Conservation (phyloP, 129 eudicot genomes). For the Helianthus tuberosus region DNA sequence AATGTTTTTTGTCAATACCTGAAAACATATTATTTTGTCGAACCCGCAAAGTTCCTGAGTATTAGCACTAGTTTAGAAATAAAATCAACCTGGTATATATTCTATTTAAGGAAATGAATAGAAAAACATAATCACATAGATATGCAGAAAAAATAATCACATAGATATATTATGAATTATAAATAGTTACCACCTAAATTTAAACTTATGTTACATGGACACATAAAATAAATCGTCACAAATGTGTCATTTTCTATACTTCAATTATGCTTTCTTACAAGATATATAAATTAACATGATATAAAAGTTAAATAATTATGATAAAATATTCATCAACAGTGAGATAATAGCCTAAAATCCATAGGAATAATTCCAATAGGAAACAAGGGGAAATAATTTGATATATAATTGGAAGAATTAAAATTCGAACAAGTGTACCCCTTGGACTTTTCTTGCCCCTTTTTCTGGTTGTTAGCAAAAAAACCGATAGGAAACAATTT, state of each 20-base stretch:
- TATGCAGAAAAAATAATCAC: slow-evolving; percentile 1
- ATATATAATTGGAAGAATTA: slow-evolving; percentile 6
- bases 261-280: neutral
- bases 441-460: neutral
- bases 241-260: slow-evolving; percentile 3
- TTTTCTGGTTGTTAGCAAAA: neutral
- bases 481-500: neutral
- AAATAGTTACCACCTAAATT: slow-evolving; percentile 16
- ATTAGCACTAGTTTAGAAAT: no score
- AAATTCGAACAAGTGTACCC: neutral
- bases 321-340: neutral
- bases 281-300: neutral
- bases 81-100: neutral
- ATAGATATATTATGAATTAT: neutral
- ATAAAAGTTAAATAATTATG: neutral
- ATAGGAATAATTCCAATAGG: neutral
- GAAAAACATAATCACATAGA: neutral
- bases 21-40: no score
- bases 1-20: no score
- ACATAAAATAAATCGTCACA: slow-evolving; percentile 32
- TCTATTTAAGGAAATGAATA: neutral
- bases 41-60: no score
- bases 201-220: slow-evolving; percentile 17
- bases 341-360: neutral
- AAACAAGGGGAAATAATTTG: neutral